A percentile compares a stretch with the other conserved stretches of the same genome.
phyloP scores from a whole-genome alignment of 2,329 filamentous ascomycete species.

The Xylaria sp. region DNA sequence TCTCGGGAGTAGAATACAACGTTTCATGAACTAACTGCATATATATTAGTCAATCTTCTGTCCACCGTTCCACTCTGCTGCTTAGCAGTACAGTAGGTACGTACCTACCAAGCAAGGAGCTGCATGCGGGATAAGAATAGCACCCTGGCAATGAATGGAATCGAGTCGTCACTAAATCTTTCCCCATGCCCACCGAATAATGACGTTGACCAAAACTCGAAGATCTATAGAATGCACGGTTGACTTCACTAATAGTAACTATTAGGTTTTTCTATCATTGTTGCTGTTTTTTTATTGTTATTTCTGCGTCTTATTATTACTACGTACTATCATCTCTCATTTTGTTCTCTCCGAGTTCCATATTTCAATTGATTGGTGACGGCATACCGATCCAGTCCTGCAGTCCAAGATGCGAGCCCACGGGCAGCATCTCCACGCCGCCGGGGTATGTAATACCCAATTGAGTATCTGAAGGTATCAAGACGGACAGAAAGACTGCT shows the following conservation, averaged over 20 bases:
- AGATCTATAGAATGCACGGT: background rate
- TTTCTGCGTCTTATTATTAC: too few relatives aligned
- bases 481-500: background rate
- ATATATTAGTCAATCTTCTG: background rate
- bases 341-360: background rate
- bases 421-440: background rate
- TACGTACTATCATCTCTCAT: background rate
- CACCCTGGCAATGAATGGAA: slow-evolving; percentile 29
- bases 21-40: slow-evolving; percentile 39
- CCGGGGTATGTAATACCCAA: background rate
- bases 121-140: slow-evolving; percentile 14
- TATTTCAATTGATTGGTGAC: slow-evolving; percentile 10
- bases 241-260: background rate
- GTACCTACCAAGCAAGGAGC: slow-evolving; percentile 3
- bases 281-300: background rate
- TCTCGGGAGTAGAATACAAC: slow-evolving; percentile 38
- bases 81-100: background rate
- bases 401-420: slow-evolving; percentile 1
- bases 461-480: background rate
- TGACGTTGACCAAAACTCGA: slow-evolving; percentile 18
- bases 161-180: slow-evolving; percentile 23
- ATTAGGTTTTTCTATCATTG: background rate
- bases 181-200: slow-evolving; percentile 22
- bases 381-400: slow-evolving; percentile 16
- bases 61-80: background rate